Percentiles rank a stretch among this genome's conserved stretches.
These are phyloP conservation scores for Flaveria bidentis DNA, from an alignment of 129 eudicot species.

Conservation along the genomic window DNA sequence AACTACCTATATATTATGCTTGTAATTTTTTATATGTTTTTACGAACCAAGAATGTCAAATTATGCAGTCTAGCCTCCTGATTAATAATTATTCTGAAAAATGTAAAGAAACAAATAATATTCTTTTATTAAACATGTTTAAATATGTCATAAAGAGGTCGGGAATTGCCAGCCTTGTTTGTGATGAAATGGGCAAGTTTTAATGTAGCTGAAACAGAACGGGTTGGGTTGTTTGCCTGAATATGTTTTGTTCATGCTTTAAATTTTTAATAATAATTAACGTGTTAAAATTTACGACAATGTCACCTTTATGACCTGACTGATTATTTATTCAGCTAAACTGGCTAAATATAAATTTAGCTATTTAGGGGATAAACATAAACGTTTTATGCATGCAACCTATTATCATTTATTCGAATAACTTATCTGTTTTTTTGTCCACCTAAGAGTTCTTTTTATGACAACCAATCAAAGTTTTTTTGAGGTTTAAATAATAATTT, in stretches of 20 bases:
- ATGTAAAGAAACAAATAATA: too few species aligned
- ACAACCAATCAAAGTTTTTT: not conserved
- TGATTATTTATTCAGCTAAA: not conserved
- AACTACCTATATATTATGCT: too few species aligned
- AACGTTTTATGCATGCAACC: not conserved
- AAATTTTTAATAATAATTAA: not conserved
- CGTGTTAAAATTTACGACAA: not conserved
- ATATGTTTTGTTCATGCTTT: not conserved
- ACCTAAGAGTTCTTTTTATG: not conserved
- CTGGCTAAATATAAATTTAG: not conserved
- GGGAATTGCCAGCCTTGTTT: not conserved
- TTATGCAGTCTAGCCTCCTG: too few species aligned
- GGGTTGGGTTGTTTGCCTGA: not conserved
- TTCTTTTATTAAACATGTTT: too few species aligned
- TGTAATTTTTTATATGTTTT: too few species aligned
- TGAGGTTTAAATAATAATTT: too few species aligned
- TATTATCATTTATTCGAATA: not conserved
- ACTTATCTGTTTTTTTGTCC: not conserved
- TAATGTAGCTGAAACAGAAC: not conserved
- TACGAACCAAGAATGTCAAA: too few species aligned
- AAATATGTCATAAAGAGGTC: too few species aligned
- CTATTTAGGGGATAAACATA: not conserved
- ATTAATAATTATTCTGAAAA: too few species aligned
- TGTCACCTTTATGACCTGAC: not conserved
- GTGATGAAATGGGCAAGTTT: constrained; percentile 9